Percentiles rank a stretch among this genome's conserved stretches.
These are phyloP conservation scores for Phytophthora brassicae DNA, from an alignment of 352 stramenopile genomes.

Conservation along the genomic window DNA sequence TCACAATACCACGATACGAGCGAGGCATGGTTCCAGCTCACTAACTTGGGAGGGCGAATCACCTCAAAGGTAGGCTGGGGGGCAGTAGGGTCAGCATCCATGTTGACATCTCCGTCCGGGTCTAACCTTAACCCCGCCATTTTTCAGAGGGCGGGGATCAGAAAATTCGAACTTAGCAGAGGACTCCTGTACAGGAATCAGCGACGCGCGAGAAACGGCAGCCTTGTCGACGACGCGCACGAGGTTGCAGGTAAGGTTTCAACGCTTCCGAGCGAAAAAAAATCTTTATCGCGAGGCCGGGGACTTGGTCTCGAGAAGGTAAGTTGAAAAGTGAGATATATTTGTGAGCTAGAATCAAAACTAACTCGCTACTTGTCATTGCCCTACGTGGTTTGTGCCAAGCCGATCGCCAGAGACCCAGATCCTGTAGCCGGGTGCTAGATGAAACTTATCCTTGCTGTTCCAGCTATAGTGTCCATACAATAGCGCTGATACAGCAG, in stretches of 20 bases:
- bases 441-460: no score
- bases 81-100: not conserved
- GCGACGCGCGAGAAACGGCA: not conserved
- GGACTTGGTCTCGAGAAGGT: no score
- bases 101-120: not conserved
- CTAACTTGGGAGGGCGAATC: not conserved
- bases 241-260: not conserved
- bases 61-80: not conserved
- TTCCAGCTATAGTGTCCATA: no score
- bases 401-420: no score
- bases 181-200: no score
- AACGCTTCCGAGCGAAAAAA: not conserved
- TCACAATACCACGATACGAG: slow-evolving; percentile 17
- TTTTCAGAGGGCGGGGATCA: not conserved
- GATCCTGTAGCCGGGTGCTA: no score
- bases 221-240: not conserved
- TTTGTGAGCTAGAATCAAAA: no score
- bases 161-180: not conserved
- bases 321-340: no score
- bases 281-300: no score
- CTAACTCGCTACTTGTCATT: no score
- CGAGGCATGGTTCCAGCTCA: slow-evolving; percentile 12
- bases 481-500: no score
- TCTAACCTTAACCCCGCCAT: not conserved
- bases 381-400: no score